Base-by-base conservation (phyloP, 306 rosid species). In the Arachis hypogaea region DNA sequence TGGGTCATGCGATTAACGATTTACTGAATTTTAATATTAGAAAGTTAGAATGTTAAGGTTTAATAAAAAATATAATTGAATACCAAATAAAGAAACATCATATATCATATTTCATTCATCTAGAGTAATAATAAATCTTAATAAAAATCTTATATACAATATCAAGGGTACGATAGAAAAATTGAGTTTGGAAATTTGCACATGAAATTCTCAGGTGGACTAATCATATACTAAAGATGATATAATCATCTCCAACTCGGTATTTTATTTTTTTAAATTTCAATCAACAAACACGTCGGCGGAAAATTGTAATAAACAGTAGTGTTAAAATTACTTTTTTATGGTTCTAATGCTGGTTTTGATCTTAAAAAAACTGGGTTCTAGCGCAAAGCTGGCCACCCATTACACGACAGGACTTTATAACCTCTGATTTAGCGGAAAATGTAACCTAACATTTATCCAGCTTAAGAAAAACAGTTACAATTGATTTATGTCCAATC, bases 391-490 rank as follows among this genome's bases (percentile, higher is more conserved):
- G 7, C 9, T 43, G 46, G 9, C 46, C 57, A 58, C 52, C 28
- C 40, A 43, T 30, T 30, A 8, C 0, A 61, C 11, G 60, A 49
- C 7, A n/a, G 12, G 65, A 68, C 62, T 29, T 7, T 10, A 6
- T 49, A 46, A 22, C 61, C 30, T 46, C 12, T 6, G 6, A 36
- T 66, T 60, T 6, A 42, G 66, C 7, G 42, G 51, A 63, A 54
- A 41, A 49, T 30, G 43, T 49, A 45, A 78, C 50, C 69, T 66
- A 60, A 47, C 54, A 65, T 67, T 16, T 68, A 49, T 56, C 33
- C 42, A 30, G 68, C 84, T 66, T 55, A 75, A 67, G 69, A 76
- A 61, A 58, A 71, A 78, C n/a, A 9, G 4, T 40, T 59, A 66
- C 62, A 76, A 46, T 7, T 42, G 63, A 38, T 72, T 41, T 68